These are phyloP conservation scores for Diplodia sapinea DNA, from an alignment of 2,329 filamentous ascomycete species.

Conservation along the genomic window DNA sequence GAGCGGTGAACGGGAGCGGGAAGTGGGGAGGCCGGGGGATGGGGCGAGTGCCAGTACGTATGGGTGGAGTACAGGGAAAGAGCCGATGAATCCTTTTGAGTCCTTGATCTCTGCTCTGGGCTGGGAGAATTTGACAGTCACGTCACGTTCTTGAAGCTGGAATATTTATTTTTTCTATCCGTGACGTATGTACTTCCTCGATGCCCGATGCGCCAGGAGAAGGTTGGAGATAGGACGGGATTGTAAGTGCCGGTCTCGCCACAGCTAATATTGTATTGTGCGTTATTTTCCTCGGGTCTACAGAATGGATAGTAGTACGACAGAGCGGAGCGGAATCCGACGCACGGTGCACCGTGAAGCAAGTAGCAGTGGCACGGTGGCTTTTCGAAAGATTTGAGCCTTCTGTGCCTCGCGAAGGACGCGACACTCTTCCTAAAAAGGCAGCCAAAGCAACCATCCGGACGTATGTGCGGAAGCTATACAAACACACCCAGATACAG, in stretches of 20 bases:
- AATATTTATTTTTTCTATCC: not conserved
- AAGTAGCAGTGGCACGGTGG: not conserved
- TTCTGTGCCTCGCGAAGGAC: too few species aligned
- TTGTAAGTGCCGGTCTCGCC: not conserved
- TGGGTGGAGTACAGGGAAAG: too few species aligned
- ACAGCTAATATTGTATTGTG: not conserved
- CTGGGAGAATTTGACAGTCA: not conserved
- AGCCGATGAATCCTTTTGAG: too few species aligned
- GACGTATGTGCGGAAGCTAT: too few species aligned
- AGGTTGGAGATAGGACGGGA: not conserved
- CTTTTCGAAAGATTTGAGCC: too few species aligned
- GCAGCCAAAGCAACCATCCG: too few species aligned
- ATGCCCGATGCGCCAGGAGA: not conserved
- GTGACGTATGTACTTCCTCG: not conserved
- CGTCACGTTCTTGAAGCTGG: not conserved
- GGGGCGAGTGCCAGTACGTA: not conserved
- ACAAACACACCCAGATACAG: too few species aligned
- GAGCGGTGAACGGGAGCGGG: not conserved
- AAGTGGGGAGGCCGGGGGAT: not conserved
- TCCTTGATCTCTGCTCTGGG: not conserved
- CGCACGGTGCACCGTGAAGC: not conserved
- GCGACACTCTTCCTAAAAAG: too few species aligned
- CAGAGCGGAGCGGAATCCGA: slow-evolving; percentile 1
- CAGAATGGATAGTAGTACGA: not conserved
- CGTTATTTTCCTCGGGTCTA: not conserved